These are phyloP conservation scores for Neoboletus brunneissimus DNA, from an alignment of 768 basidiomycete species.

Conservation along the genomic window DNA sequence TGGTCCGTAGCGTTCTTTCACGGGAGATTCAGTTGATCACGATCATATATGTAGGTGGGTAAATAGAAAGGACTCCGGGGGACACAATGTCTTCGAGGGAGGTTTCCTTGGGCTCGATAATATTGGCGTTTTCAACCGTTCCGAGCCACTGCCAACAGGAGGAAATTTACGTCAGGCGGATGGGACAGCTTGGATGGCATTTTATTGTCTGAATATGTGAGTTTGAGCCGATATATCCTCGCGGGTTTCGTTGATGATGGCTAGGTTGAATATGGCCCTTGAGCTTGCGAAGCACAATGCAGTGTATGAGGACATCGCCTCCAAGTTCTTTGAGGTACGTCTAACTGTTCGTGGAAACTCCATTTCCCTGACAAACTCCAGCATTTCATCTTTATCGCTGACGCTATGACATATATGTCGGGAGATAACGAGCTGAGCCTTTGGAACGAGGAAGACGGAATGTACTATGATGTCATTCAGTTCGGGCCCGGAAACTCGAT, in stretches of 20 bases:
- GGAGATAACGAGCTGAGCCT: constrained; percentile 78
- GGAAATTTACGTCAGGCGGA: constrained; percentile 94
- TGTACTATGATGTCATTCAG: constrained; percentile 98
- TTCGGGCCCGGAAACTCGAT: constrained; percentile 79
- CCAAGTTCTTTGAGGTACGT: constrained; percentile 88
- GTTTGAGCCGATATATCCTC: constrained; percentile 17
- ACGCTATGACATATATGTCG: constrained; percentile 92
- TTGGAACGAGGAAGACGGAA: constrained; percentile 96
- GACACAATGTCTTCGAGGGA: constrained; percentile 96
- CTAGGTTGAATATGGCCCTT: constrained; percentile 92
- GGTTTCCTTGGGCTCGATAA: constrained; percentile 98
- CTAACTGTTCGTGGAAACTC: background rate
- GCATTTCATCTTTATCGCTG: constrained; percentile 98
- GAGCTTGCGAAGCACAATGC: constrained; percentile 97
- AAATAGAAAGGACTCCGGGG: constrained; percentile 93
- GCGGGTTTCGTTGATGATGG: constrained; percentile 2
- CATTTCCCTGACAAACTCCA: constrained; percentile 32
- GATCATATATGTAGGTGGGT: constrained; percentile 70
- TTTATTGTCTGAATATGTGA: constrained; percentile 95
- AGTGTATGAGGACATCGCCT: constrained; percentile 98
- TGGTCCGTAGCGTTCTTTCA: constrained; percentile 50
- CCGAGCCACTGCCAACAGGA: constrained; percentile 93
- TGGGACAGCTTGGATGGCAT: constrained; percentile 99
- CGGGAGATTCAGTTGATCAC: background rate
- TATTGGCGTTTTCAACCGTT: constrained; percentile 97